These are phyloP conservation scores for Neopestalotiopsis rosae DNA, from an alignment of 2,329 filamentous ascomycete genomes.

Conservation along the genomic window DNA sequence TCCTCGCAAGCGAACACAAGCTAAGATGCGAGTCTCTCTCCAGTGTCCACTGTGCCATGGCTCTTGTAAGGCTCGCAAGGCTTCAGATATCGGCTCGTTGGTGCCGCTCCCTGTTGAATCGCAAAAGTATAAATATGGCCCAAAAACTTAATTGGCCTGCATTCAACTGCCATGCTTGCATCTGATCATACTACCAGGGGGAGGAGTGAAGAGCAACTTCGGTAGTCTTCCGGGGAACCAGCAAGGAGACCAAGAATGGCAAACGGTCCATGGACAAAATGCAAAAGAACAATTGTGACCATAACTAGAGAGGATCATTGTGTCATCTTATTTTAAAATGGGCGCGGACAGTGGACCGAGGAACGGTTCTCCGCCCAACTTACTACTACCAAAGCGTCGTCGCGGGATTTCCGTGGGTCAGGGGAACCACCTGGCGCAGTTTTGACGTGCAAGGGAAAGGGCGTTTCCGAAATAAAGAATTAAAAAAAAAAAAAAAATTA, in stretches of 20 bases:
- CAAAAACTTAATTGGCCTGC: too few species aligned
- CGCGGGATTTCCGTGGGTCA: not conserved
- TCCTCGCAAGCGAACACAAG: too few species aligned
- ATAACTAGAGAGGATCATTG: not conserved
- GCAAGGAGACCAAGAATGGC: too few species aligned
- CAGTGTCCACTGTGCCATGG: too few species aligned
- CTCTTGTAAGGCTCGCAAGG: too few species aligned
- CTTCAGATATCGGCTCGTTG: too few species aligned
- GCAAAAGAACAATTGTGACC: not conserved
- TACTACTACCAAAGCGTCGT: not conserved
- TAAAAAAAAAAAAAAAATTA: not conserved
- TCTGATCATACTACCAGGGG: too few species aligned
- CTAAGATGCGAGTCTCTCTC: too few species aligned
- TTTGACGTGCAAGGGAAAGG: not conserved
- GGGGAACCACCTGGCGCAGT: not conserved
- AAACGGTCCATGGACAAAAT: too few species aligned
- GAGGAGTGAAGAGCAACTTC: not conserved
- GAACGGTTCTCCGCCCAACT: not conserved
- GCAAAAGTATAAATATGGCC: too few species aligned
- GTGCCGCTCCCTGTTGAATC: too few species aligned
- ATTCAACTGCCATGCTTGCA: too few species aligned
- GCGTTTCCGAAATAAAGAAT: not conserved
- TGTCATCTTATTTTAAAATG: constrained; percentile 1
- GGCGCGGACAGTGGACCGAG: not conserved
- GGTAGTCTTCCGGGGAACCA: not conserved